Evolutionary conservation across 2,329 filamentous ascomycete genomes (phyloP).

Genomic region (Cylindrodendrum hubeiense): DNA sequence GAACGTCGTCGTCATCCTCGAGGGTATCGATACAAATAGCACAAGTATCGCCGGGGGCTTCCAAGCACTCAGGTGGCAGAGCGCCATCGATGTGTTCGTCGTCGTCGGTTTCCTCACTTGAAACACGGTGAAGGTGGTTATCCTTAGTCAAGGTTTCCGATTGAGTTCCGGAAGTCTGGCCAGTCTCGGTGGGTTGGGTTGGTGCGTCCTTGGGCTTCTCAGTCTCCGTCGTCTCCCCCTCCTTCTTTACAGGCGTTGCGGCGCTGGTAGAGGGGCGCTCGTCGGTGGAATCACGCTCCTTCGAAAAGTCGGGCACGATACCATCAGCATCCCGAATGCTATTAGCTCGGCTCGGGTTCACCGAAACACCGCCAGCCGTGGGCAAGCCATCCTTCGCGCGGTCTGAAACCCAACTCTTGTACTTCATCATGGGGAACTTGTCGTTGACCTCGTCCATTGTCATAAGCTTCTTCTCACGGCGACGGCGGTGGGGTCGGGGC

Average conservation of each 20-base stretch:
- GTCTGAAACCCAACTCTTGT: slow-evolving; percentile 92
- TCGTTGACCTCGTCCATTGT: slow-evolving; percentile 99
- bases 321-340: slow-evolving; percentile 79
- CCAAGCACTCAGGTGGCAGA: slow-evolving; percentile 83
- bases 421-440: slow-evolving; percentile 94
- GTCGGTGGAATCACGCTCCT: slow-evolving; percentile 60
- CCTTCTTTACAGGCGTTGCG: slow-evolving; percentile 27
- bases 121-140: slow-evolving; percentile 53
- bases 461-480: slow-evolving; percentile 98
- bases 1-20: slow-evolving; percentile 95
- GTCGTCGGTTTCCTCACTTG: slow-evolving; percentile 69
- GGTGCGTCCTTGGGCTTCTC: slow-evolving; percentile 39
- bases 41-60: slow-evolving; percentile 89
- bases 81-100: slow-evolving; percentile 88
- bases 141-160: slow-evolving; percentile 37
- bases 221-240: slow-evolving; percentile 37
- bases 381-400: slow-evolving; percentile 87
- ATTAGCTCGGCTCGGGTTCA: slow-evolving; percentile 77
- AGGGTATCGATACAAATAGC: slow-evolving; percentile 96
- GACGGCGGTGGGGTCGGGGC: slow-evolving; percentile 84
- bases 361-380: slow-evolving; percentile 84
- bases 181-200: slow-evolving; percentile 31
- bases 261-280: slow-evolving; percentile 50
- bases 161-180: slow-evolving; percentile 41
- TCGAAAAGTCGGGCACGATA: slow-evolving; percentile 59